Evolutionary conservation across 495 filamentous ascomycete species (phyloP), one percentile per base, ranked within the genome.

Genomic region (Immersiella caudata): DNA sequence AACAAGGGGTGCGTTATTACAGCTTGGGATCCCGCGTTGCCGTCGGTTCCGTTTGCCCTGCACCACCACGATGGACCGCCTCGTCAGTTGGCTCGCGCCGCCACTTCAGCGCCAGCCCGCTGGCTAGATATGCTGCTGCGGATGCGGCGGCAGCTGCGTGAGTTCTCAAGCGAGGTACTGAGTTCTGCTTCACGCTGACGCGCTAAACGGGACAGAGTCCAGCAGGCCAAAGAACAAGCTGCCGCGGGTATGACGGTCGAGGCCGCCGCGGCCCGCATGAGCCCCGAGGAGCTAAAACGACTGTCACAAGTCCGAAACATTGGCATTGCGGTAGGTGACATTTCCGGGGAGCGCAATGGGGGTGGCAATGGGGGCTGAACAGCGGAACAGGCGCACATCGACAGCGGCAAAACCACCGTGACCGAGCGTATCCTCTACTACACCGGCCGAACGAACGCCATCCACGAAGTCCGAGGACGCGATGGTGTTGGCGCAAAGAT

Each of bases 401-500:
- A 99, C 83, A 96, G 92, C 78, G 96, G 96, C 68, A 99, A 99
- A 79, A 99, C 96, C 25, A 99, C 96, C 36, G 91, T 88, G 70
- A 98, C 94, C 64, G 96, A 99, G 78, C 91, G 96, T 73, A 93
- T 99, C 60, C 91, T 99, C 66, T 99, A 93, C 85, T 99, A 99
- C 79, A 99, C 96, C 29, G 96, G 96, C 66, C 89, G 95, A 75
- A 96, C 96, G 81, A 94, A 94, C 75, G 86, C 93, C 6, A 98
- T 99, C 71, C 96, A 99, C 80, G 96, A 99, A 81, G 96, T 99
- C 33, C 87, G 96, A 69, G 96, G 96, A 40, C 93, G 93, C 71
- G 96, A 99, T 82, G 88, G 90, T 46, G 93, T 98, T 21, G 96
- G 96, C 71, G 96, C 96, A 56, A 99, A 99, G 82, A 99, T 99